These are phyloP conservation scores for Salvia hispanica DNA, from an alignment of 257 asterid species.

Conservation along the genomic window DNA sequence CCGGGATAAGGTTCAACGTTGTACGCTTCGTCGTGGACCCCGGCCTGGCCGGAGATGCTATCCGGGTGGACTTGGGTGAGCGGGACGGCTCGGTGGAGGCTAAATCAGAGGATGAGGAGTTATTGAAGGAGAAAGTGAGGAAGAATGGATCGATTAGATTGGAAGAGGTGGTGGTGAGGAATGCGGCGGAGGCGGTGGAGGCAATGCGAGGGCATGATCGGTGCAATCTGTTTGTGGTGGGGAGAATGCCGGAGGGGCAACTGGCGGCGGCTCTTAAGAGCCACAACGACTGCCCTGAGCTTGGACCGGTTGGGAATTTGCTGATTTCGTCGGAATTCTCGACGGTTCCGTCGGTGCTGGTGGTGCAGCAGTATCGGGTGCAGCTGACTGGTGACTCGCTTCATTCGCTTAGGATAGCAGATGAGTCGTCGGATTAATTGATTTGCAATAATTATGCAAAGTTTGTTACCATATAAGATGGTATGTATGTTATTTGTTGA, in stretches of 20 bases:
- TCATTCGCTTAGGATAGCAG: slow-evolving; percentile 8
- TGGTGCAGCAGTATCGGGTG: slow-evolving; percentile 28
- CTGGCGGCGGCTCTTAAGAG: slow-evolving; percentile 16
- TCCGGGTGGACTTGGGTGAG: background rate
- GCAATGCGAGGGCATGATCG: slow-evolving; percentile 17
- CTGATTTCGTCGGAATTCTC: slow-evolving; percentile 29
- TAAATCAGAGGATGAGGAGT: background rate
- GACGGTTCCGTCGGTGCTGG: slow-evolving; percentile 25
- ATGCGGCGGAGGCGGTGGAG: slow-evolving; percentile 1
- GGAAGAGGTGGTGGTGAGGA: background rate
- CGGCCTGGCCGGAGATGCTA: background rate
- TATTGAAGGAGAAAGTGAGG: slow-evolving; percentile 1
- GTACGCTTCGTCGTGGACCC: slow-evolving; percentile 20
- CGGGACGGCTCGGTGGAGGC: no score
- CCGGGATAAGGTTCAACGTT: slow-evolving; percentile 38
- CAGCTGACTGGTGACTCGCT: slow-evolving; percentile 24
- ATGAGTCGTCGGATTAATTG: slow-evolving; percentile 25
- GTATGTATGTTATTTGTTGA: background rate
- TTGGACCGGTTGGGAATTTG: slow-evolving; percentile 22
- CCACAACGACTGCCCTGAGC: slow-evolving; percentile 24
- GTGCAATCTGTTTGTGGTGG: slow-evolving; percentile 29
- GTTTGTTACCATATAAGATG: no score
- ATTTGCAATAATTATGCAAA: background rate
- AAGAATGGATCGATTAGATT: background rate
- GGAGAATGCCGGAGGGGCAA: slow-evolving; percentile 26